phyloP scores from a whole-genome alignment of 163 green algal species.

The Volvox carteri region DNA sequence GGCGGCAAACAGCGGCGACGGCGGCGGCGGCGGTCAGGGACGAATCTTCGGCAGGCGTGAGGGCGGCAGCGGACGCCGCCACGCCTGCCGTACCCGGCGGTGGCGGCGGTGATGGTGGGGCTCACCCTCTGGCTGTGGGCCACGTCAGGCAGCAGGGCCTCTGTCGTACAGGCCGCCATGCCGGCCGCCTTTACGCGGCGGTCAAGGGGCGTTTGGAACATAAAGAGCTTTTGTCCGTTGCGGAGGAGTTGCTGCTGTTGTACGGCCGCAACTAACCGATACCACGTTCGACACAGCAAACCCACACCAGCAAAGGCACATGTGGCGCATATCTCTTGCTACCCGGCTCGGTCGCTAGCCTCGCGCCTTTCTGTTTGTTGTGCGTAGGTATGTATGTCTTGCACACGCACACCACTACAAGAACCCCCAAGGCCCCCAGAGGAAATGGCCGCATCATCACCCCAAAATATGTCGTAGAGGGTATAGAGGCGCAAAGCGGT shows the following conservation, averaged over 20 bases:
- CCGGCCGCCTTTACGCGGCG: slow-evolving; percentile 37
- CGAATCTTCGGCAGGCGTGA: neutral
- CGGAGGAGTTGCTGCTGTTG: slow-evolving; percentile 40
- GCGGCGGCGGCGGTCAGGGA: neutral
- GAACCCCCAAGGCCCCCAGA: no score
- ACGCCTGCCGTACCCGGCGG: neutral
- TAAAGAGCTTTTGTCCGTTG: slow-evolving; percentile 40
- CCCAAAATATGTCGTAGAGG: no score
- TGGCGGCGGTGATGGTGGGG: neutral
- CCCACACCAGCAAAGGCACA: no score
- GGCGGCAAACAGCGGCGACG: neutral
- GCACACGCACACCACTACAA: no score
- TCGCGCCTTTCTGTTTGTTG: no score
- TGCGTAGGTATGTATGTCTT: no score
- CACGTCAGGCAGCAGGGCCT: neutral
- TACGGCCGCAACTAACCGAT: slow-evolving; percentile 37
- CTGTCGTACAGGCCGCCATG: slow-evolving; percentile 1
- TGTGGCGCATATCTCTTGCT: no score
- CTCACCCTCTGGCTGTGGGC: neutral
- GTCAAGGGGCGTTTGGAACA: slow-evolving; percentile 7
- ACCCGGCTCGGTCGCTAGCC: no score
- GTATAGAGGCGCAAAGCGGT: no score
- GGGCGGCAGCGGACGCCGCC: neutral
- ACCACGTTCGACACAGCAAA: no score
- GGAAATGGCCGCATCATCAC: no score